Evolutionary conservation across 2,329 filamentous ascomycete genomes (phyloP).

Genomic region (Epichloe sylvatica): DNA sequence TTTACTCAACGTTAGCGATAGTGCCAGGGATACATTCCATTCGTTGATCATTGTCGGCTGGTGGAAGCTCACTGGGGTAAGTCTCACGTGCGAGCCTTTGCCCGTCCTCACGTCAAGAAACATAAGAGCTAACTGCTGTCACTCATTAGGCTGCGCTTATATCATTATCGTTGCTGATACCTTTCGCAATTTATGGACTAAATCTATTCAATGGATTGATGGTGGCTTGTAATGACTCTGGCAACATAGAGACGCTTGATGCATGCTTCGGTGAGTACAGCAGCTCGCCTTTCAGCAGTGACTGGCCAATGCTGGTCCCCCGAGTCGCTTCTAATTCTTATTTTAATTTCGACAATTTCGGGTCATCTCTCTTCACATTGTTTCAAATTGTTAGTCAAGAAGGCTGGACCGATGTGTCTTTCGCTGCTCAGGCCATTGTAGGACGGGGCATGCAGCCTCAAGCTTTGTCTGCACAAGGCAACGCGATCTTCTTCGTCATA

Average conservation of each 20-base stretch:
- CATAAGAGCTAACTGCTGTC: constrained; percentile 6
- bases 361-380: constrained; percentile 83
- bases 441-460: constrained; percentile 61
- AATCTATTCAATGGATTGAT: constrained; percentile 84
- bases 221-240: constrained; percentile 57
- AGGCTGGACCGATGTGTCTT: constrained; percentile 92
- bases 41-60: constrained; percentile 87
- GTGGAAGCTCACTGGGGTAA: constrained; percentile 79
- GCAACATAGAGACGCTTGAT: constrained; percentile 42
- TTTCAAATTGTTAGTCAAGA: constrained; percentile 99
- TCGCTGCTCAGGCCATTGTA: constrained; percentile 67
- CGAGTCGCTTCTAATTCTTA: constrained; percentile 68
- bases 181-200: constrained; percentile 89
- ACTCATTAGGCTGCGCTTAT: constrained; percentile 62
- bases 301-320: constrained; percentile 68
- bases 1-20: constrained; percentile 89
- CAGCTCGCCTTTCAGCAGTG: constrained; percentile 54
- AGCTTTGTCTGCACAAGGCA: constrained; percentile 57
- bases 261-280: constrained; percentile 78
- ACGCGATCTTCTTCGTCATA: constrained; percentile 85
- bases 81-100: constrained; percentile 14
- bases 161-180: constrained; percentile 83
- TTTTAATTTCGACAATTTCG: constrained; percentile 91
- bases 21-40: constrained; percentile 89
- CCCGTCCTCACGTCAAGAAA: neutral